Evolutionary conservation across 148 eudicot species (phyloP), one percentile per base, ranked within the genome.

Genomic region (Amaranthus cruentus): DNA sequence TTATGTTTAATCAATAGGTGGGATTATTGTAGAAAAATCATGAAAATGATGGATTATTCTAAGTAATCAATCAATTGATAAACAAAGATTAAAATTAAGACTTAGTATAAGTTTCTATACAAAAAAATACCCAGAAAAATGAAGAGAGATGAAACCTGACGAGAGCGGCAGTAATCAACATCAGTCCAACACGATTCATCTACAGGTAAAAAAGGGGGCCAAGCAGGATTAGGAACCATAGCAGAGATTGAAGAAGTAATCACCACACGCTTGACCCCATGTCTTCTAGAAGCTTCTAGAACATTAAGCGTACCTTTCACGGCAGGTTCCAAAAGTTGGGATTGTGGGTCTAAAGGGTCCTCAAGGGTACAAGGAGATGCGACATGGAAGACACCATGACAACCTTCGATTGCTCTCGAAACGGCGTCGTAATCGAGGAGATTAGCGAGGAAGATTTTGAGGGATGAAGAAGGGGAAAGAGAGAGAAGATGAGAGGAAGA

Each of bases 331-430:
- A 93, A 74, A 46, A 93, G 81, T 82, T 93, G 97, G 63, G 59
- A 70, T 71, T 89, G 86, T 4, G 92, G 92, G 68, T 89, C 98
- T 61, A 7, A 9, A 9, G 96, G 96, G 48, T 85, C 98, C 76
- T 85, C 91, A 4, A 93, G 81, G 4, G 86, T 75, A 47, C 98
- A 93, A 10, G 96, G 98, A 0, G 98, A 93, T 44, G 96, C 97
- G 80, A 93, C 94, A 86, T 93, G 98, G 87, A 93, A 91, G 60
- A 93, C 85, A 0, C 95, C 94, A 0, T 79, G 44, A 66, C 97
- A 87, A 0, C 86, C 92, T 50, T 81, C 66, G 2, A 93, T 68
- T 4, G 98, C 91, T 11, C 5, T 43, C 0, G 73, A 73, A 48
- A 93, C 75, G 42, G 94, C 83, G 15, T 65, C 68, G 66, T 75